Evolutionary conservation across 306 rosid genomes (phyloP).

Genomic region (Cicer judaicum): DNA sequence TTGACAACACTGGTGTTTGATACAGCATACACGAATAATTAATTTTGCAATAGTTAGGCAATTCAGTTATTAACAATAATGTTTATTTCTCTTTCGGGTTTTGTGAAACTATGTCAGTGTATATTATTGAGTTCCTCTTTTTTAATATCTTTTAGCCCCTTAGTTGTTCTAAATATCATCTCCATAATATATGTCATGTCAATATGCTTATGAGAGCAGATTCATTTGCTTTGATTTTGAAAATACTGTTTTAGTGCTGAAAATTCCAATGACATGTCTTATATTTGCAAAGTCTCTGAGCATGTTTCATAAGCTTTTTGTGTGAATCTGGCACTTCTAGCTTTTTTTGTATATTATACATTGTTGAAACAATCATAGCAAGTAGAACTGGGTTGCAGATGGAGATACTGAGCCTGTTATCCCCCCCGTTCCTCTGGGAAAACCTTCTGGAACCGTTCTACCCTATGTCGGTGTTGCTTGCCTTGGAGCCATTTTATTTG

Average conservation of each 20-base stretch:
- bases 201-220: conserved; percentile 8
- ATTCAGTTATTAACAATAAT: not conserved
- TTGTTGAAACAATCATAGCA: conserved; percentile 38
- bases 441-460: conserved; percentile 89
- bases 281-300: conserved; percentile 5
- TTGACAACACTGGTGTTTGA: not conserved
- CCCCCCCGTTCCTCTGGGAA: conserved; percentile 62
- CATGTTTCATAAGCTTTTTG: conserved; percentile 9
- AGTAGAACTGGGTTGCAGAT: conserved; percentile 60
- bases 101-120: conserved; percentile 8
- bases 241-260: conserved; percentile 2
- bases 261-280: conserved; percentile 8
- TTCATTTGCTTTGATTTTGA: conserved; percentile 18
- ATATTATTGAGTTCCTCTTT: not conserved
- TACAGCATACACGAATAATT: conserved; percentile 4
- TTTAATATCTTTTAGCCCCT: not conserved
- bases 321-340: conserved; percentile 14
- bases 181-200: not conserved
- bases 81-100: not conserved
- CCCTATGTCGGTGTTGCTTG: conserved; percentile 97
- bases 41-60: conserved; percentile 12
- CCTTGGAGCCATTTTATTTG: conserved; percentile 97
- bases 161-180: not conserved
- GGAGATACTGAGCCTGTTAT: conserved; percentile 64
- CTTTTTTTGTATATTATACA: conserved; percentile 11